Evolutionary conservation across 2,329 filamentous ascomycete species (phyloP).

Genomic region (Coniochaeta sp.): DNA sequence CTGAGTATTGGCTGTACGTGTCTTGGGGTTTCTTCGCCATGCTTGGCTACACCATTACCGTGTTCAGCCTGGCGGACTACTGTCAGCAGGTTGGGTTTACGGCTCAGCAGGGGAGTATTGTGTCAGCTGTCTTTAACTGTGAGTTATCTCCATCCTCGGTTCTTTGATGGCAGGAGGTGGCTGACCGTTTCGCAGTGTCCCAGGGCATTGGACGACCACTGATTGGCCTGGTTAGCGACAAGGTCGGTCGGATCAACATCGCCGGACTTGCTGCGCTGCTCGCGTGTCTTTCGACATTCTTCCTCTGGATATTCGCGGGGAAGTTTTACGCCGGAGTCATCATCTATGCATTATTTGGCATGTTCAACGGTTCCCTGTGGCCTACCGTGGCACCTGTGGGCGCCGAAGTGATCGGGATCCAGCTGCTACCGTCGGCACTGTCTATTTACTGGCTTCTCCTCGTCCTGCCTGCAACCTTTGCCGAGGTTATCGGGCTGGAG

Average conservation of each 20-base stretch:
- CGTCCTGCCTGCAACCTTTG: constrained; percentile 62
- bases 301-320: constrained; percentile 66
- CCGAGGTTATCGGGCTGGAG: constrained; percentile 55
- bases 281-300: constrained; percentile 56
- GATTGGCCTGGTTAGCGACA: constrained; percentile 66
- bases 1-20: constrained; percentile 58
- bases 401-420: constrained; percentile 66
- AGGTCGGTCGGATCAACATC: constrained; percentile 65
- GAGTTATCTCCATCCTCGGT: constrained; percentile 22
- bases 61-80: constrained; percentile 71
- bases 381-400: constrained; percentile 60
- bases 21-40: constrained; percentile 65
- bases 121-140: constrained; percentile 67
- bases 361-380: constrained; percentile 65
- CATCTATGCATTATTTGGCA: constrained; percentile 62
- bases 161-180: constrained; percentile 2
- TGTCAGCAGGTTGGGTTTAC: constrained; percentile 59
- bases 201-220: constrained; percentile 62
- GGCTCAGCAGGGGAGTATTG: constrained; percentile 58
- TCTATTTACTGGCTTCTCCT: constrained; percentile 67
- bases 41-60: constrained; percentile 67
- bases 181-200: constrained; percentile 28
- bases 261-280: constrained; percentile 57
- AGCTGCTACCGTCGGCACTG: constrained; percentile 57
- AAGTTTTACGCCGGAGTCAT: constrained; percentile 57